Evolutionary conservation across 306 rosid genomes (phyloP), one percentile per base, ranked within the genome.

Genomic region (Sicyos edulis): DNA sequence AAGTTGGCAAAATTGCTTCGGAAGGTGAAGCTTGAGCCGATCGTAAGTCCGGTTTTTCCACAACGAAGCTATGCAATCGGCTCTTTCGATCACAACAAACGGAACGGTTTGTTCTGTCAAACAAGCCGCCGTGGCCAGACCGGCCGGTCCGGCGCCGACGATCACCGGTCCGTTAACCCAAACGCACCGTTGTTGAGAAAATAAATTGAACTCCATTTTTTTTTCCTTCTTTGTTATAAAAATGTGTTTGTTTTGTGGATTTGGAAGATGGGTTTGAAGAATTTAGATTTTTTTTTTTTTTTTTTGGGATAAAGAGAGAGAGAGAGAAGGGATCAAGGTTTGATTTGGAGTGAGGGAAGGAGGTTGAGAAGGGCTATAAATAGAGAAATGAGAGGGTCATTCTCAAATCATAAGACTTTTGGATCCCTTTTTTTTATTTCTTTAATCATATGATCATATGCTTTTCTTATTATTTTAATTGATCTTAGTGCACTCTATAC

Each of bases 91-190:
- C 6, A 93, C 85, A 34, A 83, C 79, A 74, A 86, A 93, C 51
- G 99, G 96, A 2, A 93, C 97, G 19, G 92, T 89, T 78, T 91
- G 89, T 68, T 91, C 87, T 63, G 78, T 86, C 0, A 93, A 92
- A 70, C 99, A 91, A 6, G 97, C 96, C 14, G 95, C 99, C 3
- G 99, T 88, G 81, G 99, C 97, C 17, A 93, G 77, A 0, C 99
- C 99, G 0, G 99, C 86, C 0, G 99, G 99, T 15, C 99, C 99
- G 10, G 99, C 99, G 0, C 99, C 99, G 55, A 93, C 86, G 0
- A 93, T 93, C 0, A 91, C 83, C 0, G 99, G 99, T 0, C 99
- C 99, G 29, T 88, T 91, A 7, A 93, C 88, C 88, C 96, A 85
- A 49, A 86, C 63, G 80, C 89, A 83, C 3, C 95, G 29, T 83